Evolutionary conservation across 352 stramenopile species (phyloP).

Genomic region (Aphanomyces astaci): DNA sequence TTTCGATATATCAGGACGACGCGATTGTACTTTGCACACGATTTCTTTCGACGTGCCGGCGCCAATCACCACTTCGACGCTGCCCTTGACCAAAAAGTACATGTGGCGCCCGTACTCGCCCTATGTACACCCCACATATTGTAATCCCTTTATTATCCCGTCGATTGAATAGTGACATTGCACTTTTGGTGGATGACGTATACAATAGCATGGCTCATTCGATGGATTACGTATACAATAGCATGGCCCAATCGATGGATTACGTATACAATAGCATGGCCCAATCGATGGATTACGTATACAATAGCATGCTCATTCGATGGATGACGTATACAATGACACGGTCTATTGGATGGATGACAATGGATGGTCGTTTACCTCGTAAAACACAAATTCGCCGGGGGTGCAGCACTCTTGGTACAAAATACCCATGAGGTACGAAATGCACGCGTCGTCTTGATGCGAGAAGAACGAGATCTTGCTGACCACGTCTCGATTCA

Average conservation of each 20-base stretch:
- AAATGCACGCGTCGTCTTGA: conserved; percentile 71
- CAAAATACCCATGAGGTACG: conserved; percentile 75
- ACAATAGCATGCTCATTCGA: no score
- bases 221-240: no score
- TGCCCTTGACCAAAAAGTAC: conserved; percentile 76
- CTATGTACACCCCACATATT: no score
- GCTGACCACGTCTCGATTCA: conserved; percentile 75
- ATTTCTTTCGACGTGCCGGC: conserved; percentile 40
- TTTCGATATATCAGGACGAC: no score
- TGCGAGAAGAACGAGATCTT: conserved; percentile 76
- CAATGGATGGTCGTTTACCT: conserved; percentile 25
- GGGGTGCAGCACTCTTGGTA: conserved; percentile 72
- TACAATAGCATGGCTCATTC: no score
- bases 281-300: no score
- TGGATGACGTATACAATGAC: no score
- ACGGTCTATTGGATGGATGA: background rate
- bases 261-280: no score
- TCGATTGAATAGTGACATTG: no score
- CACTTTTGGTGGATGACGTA: no score
- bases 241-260: no score
- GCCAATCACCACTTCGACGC: conserved; percentile 62
- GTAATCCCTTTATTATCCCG: no score
- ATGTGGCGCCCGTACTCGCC: conserved; percentile 66
- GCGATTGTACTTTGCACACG: conserved; percentile 26
- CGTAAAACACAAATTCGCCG: conserved; percentile 74